A percentile compares a stretch with the other conserved stretches of the same genome.
Conservation (phyloP, 2,329 filamentous ascomycete species). For the Pyricularia pennisetigena region DNA sequence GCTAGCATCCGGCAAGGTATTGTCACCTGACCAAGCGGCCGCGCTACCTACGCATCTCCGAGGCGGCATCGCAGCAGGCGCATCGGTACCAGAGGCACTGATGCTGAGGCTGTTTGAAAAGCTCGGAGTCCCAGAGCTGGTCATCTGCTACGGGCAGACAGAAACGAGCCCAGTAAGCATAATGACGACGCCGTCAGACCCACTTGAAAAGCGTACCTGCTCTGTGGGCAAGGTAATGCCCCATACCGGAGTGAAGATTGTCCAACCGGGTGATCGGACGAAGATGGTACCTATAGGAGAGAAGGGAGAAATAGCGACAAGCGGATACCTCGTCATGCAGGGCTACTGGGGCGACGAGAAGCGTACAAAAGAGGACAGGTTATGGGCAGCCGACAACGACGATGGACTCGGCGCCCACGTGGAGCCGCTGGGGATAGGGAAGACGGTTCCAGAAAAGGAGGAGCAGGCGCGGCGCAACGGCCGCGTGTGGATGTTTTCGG, state of each 20-base stretch:
- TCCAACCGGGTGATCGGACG: conserved; percentile 53
- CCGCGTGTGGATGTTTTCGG: conserved; percentile 78
- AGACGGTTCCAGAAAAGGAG: conserved; percentile 1
- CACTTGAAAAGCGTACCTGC: conserved; percentile 60
- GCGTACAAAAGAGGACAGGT: conserved; percentile 57
- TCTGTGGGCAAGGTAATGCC: conserved; percentile 76
- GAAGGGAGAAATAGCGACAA: conserved; percentile 71
- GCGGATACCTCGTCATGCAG: conserved; percentile 83
- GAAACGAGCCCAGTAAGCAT: conserved; percentile 71
- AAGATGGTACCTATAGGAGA: conserved; percentile 52
- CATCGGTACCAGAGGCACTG: conserved; percentile 70
- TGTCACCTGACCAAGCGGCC: conserved; percentile 8
- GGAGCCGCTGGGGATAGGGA: conserved; percentile 9
- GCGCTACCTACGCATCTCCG: conserved; percentile 37
- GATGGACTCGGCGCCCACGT: conserved; percentile 3
- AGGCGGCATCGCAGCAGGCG: conserved; percentile 89
- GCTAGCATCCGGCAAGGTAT: conserved; percentile 36
- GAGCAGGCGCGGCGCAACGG: conserved; percentile 25
- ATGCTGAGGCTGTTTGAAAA: conserved; percentile 66
- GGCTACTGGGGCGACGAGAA: conserved; percentile 74
- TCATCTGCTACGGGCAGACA: conserved; percentile 96
- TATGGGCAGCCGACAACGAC: conserved; percentile 22
- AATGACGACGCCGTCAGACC: conserved; percentile 76
- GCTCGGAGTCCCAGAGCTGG: conserved; percentile 71
- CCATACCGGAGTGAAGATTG: conserved; percentile 69